Percentiles rank a stretch among this genome's conserved stretches.
phyloP scores from a whole-genome alignment of 805 yeast species.

The Barnettozyma botsteinii region DNA sequence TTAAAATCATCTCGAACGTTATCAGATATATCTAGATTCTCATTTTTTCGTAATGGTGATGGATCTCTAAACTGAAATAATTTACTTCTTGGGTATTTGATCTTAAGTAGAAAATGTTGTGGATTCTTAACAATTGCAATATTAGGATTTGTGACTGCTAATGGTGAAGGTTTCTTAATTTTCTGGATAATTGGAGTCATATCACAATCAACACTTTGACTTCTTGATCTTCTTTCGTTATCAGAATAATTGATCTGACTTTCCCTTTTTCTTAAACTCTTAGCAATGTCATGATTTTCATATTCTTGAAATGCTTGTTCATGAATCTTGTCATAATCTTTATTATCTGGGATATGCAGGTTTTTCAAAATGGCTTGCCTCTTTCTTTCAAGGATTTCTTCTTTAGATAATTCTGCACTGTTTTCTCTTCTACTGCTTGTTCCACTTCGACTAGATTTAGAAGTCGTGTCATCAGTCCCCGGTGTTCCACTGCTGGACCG shows the following conservation, averaged over 20 bases:
- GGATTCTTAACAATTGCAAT: slow-evolving; percentile 16
- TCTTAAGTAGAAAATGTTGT: slow-evolving; percentile 21
- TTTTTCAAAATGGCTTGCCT: slow-evolving; percentile 23
- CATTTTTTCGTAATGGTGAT: slow-evolving; percentile 17
- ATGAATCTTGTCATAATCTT: slow-evolving; percentile 31
- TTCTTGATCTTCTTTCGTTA: slow-evolving; percentile 2
- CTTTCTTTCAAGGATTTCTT: slow-evolving; percentile 16
- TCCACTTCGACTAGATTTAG: slow-evolving; percentile 4
- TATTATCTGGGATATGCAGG: slow-evolving; percentile 34
- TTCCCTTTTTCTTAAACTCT: slow-evolving; percentile 14
- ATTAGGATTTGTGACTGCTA: slow-evolving; percentile 18
- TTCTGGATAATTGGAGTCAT: not conserved
- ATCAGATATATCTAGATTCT: slow-evolving; percentile 18
- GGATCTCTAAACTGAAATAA: slow-evolving; percentile 24
- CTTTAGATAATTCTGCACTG: slow-evolving; percentile 10
- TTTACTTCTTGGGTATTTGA: slow-evolving; percentile 13
- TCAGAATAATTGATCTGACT: slow-evolving; percentile 3
- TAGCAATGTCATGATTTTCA: slow-evolving; percentile 8
- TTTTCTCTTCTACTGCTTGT: slow-evolving; percentile 4
- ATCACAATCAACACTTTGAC: not conserved
- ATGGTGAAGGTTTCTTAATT: not conserved
- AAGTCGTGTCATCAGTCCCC: too few species aligned
- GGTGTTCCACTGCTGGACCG: too few species aligned
- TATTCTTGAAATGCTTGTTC: slow-evolving; percentile 27
- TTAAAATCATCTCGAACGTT: slow-evolving; percentile 24